phyloP scores from a whole-genome alignment of 805 yeast species.

The Wickerhamomyces chambardii region DNA sequence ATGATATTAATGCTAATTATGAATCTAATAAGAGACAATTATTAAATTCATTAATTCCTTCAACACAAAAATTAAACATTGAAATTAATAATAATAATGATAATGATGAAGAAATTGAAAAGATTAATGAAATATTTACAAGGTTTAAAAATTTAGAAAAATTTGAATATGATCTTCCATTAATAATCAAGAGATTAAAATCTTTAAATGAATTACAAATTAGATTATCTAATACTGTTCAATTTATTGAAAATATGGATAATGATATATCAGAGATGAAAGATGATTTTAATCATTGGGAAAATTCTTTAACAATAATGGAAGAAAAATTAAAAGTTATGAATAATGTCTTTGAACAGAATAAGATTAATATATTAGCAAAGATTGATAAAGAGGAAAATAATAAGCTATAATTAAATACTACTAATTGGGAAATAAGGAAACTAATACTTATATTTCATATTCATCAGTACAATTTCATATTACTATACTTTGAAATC shows the following conservation, averaged over 20 bases:
- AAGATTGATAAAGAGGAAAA: background rate
- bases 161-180: constrained; percentile 16
- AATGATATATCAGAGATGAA: constrained; percentile 10
- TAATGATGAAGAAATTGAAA: constrained; percentile 9
- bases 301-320: constrained; percentile 9
- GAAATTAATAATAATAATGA: constrained; percentile 4
- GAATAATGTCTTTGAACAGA: constrained; percentile 9
- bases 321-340: constrained; percentile 14
- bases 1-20: constrained; percentile 16
- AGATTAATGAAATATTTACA: constrained; percentile 16
- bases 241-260: constrained; percentile 12
- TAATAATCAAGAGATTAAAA: constrained; percentile 16
- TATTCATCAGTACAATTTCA: background rate
- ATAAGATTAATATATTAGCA: constrained; percentile 2
- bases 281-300: constrained; percentile 19
- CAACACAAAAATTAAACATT: constrained; percentile 9
- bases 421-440: background rate
- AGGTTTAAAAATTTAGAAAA: constrained; percentile 8
- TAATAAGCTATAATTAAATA: background rate
- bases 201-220: constrained; percentile 16
- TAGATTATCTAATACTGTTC: constrained; percentile 8
- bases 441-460: background rate
- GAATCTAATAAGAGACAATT: constrained; percentile 9
- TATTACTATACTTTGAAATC: no score
- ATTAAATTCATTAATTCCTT: background rate